Evolutionary conservation across 176 grass and related monocot species (phyloP).

Genomic region (Ensete glaucum): DNA sequence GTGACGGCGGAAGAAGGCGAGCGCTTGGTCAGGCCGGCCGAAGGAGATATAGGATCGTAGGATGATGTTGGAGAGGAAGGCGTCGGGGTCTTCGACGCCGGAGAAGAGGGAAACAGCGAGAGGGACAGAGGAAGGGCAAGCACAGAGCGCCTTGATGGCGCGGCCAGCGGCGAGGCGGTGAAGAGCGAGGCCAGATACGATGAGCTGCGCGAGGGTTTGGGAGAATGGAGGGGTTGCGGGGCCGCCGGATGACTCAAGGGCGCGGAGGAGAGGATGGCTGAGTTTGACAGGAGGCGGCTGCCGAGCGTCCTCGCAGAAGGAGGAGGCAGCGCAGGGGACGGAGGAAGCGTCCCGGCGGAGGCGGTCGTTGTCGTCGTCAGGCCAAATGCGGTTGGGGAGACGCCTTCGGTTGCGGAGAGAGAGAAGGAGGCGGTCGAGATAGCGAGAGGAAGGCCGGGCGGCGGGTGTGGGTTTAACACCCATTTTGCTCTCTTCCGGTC

Average conservation of each 20-base stretch:
- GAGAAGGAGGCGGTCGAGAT: slow-evolving; percentile 16
- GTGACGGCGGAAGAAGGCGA: slow-evolving; percentile 39
- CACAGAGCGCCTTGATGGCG: slow-evolving; percentile 31
- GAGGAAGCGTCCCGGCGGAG: neutral
- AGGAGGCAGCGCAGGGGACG: neutral
- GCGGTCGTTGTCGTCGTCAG: neutral
- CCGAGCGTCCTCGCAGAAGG: neutral
- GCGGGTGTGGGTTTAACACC: neutral
- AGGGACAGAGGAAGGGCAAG: slow-evolving; percentile 24
- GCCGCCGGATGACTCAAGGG: slow-evolving; percentile 32
- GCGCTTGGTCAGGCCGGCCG: slow-evolving; percentile 29
- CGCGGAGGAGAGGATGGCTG: slow-evolving; percentile 27
- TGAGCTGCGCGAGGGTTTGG: slow-evolving; percentile 40
- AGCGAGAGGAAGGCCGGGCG: slow-evolving; percentile 1
- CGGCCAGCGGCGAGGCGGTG: slow-evolving; percentile 35
- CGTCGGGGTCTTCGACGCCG: slow-evolving; percentile 26
- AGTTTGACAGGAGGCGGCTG: slow-evolving; percentile 24
- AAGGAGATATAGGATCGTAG: slow-evolving; percentile 20
- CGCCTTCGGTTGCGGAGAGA: slow-evolving; percentile 13
- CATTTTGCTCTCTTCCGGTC: neutral
- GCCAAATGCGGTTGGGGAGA: slow-evolving; percentile 8
- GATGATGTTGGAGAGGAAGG: slow-evolving; percentile 31
- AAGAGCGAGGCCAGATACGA: slow-evolving; percentile 6
- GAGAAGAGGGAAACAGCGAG: slow-evolving; percentile 19
- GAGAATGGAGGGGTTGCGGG: slow-evolving; percentile 32